These are phyloP conservation scores for Ceratocystis huliohia DNA, from an alignment of 2,329 filamentous ascomycete species.

Conservation along the genomic window DNA sequence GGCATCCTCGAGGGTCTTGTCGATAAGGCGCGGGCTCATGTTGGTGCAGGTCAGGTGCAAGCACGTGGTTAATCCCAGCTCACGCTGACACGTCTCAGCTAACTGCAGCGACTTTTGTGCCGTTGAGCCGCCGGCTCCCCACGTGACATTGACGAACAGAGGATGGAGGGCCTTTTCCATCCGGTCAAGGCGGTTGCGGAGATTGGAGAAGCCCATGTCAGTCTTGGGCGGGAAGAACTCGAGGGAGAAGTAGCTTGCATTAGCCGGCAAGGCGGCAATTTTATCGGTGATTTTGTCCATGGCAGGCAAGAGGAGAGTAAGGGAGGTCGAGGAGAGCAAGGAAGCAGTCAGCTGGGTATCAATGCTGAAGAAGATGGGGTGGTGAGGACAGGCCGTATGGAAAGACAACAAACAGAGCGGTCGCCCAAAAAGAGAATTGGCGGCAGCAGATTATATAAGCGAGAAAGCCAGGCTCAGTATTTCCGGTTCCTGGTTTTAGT, in stretches of 20 bases:
- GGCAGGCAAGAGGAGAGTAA: not conserved
- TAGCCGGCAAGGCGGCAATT: slow-evolving; percentile 74
- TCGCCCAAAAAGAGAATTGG: not conserved
- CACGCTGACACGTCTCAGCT: slow-evolving; percentile 86
- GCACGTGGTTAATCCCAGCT: slow-evolving; percentile 85
- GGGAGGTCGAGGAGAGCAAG: not conserved
- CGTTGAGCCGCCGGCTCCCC: slow-evolving; percentile 91
- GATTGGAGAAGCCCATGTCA: slow-evolving; percentile 84
- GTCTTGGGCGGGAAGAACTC: slow-evolving; percentile 99
- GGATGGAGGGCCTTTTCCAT: slow-evolving; percentile 87
- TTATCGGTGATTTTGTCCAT: slow-evolving; percentile 89
- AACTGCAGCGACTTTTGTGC: slow-evolving; percentile 83
- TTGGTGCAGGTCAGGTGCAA: slow-evolving; percentile 96
- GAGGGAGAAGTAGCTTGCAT: slow-evolving; percentile 81
- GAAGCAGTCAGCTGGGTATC: not conserved
- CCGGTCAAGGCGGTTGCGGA: slow-evolving; percentile 81
- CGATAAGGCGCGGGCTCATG: slow-evolving; percentile 77
- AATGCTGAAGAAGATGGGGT: not conserved
- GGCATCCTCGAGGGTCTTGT: slow-evolving; percentile 79
- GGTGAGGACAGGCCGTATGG: not conserved
- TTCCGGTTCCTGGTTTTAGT: not conserved
- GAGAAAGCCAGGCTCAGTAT: not conserved
- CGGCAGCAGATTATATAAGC: not conserved
- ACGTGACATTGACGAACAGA: slow-evolving; percentile 93
- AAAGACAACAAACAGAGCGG: too few species aligned